These are phyloP conservation scores for Heracleum sosnowskyi DNA, from an alignment of 129 eudicot species.

Conservation along the genomic window DNA sequence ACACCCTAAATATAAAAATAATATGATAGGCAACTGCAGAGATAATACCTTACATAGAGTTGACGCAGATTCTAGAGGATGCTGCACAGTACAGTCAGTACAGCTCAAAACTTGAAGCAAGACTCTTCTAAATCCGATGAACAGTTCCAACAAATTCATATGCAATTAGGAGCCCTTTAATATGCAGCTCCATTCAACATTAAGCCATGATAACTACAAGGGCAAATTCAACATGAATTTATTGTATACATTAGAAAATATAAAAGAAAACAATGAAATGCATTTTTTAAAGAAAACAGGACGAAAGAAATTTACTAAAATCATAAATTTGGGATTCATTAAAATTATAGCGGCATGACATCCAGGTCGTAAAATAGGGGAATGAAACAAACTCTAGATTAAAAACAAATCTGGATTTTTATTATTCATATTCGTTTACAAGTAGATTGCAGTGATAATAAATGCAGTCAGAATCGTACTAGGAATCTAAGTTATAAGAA, in stretches of 20 bases:
- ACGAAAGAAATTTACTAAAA: neutral
- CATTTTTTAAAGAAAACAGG: neutral
- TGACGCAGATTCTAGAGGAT: slow-evolving; percentile 82
- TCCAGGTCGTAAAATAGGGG: neutral
- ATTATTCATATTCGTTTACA: neutral
- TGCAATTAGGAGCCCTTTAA: slow-evolving; percentile 68
- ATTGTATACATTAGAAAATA: neutral
- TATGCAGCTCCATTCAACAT: slow-evolving; percentile 61
- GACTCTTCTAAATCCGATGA: slow-evolving; percentile 81
- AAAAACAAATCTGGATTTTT: neutral
- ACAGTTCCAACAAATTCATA: slow-evolving; percentile 91
- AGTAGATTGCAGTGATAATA: neutral
- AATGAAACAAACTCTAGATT: neutral
- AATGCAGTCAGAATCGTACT: too few relatives aligned
- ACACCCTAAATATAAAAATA: neutral
- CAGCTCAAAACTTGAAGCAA: slow-evolving; percentile 76
- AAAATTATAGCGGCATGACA: neutral
- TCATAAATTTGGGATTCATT: neutral
- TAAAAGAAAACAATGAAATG: neutral
- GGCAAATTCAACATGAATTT: neutral
- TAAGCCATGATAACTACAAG: slow-evolving; percentile 65
- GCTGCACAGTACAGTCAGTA: slow-evolving; percentile 55
- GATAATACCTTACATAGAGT: slow-evolving; percentile 80
- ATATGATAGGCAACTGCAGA: neutral
- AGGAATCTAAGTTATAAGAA: too few relatives aligned